Percentiles rank a stretch among this genome's conserved stretches.
phyloP scores from a whole-genome alignment of 805 yeast genomes.

The Kodamaea neixiangensis region DNA sequence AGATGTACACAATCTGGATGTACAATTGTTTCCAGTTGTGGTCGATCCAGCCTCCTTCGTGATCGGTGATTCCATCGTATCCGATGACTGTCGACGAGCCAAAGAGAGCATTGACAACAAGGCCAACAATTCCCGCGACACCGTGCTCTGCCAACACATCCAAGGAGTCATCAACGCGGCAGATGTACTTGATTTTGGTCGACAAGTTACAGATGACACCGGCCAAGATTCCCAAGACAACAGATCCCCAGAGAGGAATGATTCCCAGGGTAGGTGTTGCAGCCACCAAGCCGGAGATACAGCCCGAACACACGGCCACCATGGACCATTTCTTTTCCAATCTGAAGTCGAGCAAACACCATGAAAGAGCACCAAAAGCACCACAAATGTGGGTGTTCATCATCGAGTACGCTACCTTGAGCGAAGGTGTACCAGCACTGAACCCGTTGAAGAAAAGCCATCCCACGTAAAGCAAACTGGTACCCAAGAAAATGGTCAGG shows the following conservation, averaged over 20 bases:
- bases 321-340: slow-evolving; percentile 90
- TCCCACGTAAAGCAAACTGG: slow-evolving; percentile 85
- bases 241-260: slow-evolving; percentile 90
- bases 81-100: slow-evolving; percentile 89
- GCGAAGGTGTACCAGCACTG: slow-evolving; percentile 76
- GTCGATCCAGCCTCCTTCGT: slow-evolving; percentile 89
- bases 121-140: slow-evolving; percentile 88
- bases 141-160: slow-evolving; percentile 99
- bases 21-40: slow-evolving; percentile 91
- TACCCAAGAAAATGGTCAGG: slow-evolving; percentile 86
- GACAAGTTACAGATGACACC: slow-evolving; percentile 87
- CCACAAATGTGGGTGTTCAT: slow-evolving; percentile 92
- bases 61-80: slow-evolving; percentile 82
- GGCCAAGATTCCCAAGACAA: slow-evolving; percentile 76
- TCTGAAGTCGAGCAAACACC: slow-evolving; percentile 89
- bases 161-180: slow-evolving; percentile 85
- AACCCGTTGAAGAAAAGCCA: slow-evolving; percentile 97
- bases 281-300: slow-evolving; percentile 93
- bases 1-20: slow-evolving; percentile 81
- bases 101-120: slow-evolving; percentile 84
- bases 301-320: slow-evolving; percentile 93
- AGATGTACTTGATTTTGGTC: slow-evolving; percentile 79
- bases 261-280: slow-evolving; percentile 95
- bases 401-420: slow-evolving; percentile 85
- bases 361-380: slow-evolving; percentile 84